Evolutionary conservation across 164 flowering plant species (phyloP).

Genomic region (Santalum album): DNA sequence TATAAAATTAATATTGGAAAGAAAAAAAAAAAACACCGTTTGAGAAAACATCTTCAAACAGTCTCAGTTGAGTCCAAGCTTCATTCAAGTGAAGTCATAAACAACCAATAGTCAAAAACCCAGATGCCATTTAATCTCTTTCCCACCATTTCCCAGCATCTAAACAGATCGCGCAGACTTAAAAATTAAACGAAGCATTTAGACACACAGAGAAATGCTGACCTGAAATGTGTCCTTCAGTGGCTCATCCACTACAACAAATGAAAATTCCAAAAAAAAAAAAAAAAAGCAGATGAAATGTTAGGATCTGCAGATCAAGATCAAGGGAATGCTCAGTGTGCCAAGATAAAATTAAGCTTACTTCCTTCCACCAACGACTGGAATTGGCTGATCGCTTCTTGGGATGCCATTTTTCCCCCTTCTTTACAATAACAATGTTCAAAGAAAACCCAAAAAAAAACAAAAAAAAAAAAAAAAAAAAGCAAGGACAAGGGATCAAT

Average conservation of each 20-base stretch:
- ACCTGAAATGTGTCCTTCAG: slow-evolving; percentile 40
- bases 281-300: slow-evolving; percentile 5
- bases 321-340: not conserved
- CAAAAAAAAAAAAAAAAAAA: no score
- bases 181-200: not conserved
- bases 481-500: slow-evolving; percentile 1
- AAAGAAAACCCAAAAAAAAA: not conserved
- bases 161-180: not conserved
- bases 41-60: no score
- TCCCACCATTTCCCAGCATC: not conserved
- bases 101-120: not conserved
- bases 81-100: no score
- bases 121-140: not conserved
- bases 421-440: not conserved
- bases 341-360: slow-evolving; percentile 8
- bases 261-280: not conserved
- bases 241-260: slow-evolving; percentile 42
- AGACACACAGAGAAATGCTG: not conserved
- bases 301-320: slow-evolving; percentile 1
- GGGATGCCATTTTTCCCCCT: slow-evolving; percentile 35
- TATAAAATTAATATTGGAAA: not conserved
- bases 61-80: no score
- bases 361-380: slow-evolving; percentile 38
- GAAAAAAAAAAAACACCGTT: no score
- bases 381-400: slow-evolving; percentile 50